Percentiles rank a stretch among this genome's conserved stretches.
phyloP scores from a whole-genome alignment of 805 yeast genomes.

The Candida nitratophila region DNA sequence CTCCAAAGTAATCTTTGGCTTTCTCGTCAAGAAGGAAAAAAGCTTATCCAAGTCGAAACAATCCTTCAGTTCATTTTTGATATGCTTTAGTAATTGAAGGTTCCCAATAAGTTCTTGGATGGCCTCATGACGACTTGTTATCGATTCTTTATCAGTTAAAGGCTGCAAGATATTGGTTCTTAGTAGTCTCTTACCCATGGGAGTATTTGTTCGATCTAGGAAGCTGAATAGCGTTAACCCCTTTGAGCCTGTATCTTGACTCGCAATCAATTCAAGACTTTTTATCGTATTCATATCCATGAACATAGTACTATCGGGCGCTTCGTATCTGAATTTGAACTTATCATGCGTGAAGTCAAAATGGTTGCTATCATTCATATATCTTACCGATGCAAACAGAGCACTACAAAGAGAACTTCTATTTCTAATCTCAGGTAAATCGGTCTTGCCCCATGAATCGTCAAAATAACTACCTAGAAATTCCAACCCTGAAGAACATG shows the following conservation, averaged over 20 bases:
- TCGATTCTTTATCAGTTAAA: conserved; percentile 29
- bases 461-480: conserved; percentile 8
- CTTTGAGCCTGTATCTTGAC: conserved; percentile 17
- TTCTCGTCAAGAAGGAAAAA: conserved; percentile 28
- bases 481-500: conserved; percentile 6
- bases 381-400: conserved; percentile 24
- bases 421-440: conserved; percentile 22
- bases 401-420: conserved; percentile 24
- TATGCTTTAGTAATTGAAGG: conserved; percentile 1
- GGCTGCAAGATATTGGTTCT: conserved; percentile 41
- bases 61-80: conserved; percentile 17
- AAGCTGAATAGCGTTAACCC: conserved; percentile 29
- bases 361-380: conserved; percentile 11
- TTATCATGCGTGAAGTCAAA: conserved; percentile 18
- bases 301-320: conserved; percentile 34
- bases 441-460: conserved; percentile 13
- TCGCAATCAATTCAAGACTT: conserved; percentile 33
- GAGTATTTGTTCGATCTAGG: conserved; percentile 33
- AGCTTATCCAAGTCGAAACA: conserved; percentile 35
- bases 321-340: conserved; percentile 30
- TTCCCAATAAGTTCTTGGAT: conserved; percentile 28
- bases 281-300: conserved; percentile 32
- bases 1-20: conserved; percentile 17
- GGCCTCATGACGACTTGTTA: conserved; percentile 29
- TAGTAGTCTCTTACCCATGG: conserved; percentile 39